Evolutionary conservation across 23 red algal genomes (phyloP), one percentile per base, ranked within the genome.

Genomic region (Chondrus crispus): DNA sequence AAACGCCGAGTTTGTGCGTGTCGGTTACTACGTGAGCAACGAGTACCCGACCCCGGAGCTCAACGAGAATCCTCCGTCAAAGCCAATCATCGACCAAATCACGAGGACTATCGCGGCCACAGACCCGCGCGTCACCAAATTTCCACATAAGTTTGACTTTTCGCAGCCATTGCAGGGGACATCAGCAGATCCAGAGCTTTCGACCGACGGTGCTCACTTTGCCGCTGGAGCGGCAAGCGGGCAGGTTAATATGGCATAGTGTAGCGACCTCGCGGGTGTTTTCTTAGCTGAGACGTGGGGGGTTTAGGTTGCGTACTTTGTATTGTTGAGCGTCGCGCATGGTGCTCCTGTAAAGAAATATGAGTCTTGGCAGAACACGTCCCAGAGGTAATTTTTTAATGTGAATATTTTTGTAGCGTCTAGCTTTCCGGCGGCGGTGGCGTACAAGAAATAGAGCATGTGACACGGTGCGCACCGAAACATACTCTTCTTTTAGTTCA

Each of bases 21-120:
- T 98, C 1, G 97, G 97, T 28, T 98, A 98, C 66, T 98, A 98
- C 77, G 81, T 98, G 9, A 96, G 93, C 78, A 98, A 98, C 54
- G 93, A 98, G 90, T 94, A 96, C 50, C 74, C 87, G 2, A 68
- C 51, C 37, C 38, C 93, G 2, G 93, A 89, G 3, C 48, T 85
- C 9, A 82, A 82, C 54, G 93, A 95, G 29, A 88, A 74, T 60
- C 81, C 91, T 3, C 90, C 93, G 26, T 54, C 87, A 29, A 91
- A 58, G 37, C 76, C 96, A 5, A 58, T 87, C 5, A 72, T 89
- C 68, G 70, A 90, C 48, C 44, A 87, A 28, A 90, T 98, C 60
- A 55, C 68, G 51, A 93, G 96, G 11, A 93, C 91, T 44, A 87
- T 98, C 13, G 87, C 88, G 41, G 88, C 93, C 4, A 81, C 95